These are phyloP conservation scores for Aphelidium insulamus DNA, from an alignment of 371 early-diverging fungal species.

Conservation along the genomic window DNA sequence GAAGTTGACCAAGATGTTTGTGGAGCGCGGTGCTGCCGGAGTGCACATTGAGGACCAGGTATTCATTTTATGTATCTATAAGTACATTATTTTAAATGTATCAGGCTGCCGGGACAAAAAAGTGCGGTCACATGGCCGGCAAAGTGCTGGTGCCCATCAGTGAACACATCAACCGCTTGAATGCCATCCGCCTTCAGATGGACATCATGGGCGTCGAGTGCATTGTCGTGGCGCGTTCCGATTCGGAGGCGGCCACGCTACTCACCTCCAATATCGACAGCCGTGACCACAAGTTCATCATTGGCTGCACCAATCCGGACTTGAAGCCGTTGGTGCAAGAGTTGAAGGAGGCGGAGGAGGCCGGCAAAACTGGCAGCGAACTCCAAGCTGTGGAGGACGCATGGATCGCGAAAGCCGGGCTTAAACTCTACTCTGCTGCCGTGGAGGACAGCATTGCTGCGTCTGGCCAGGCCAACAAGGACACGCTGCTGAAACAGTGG, in stretches of 20 bases:
- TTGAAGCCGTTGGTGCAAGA: slow-evolving; percentile 44
- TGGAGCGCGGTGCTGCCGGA: slow-evolving; percentile 76
- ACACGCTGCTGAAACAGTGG: slow-evolving; percentile 16
- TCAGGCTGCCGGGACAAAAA: slow-evolving; percentile 85
- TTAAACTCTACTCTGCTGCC: slow-evolving; percentile 63
- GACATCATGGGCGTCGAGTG: slow-evolving; percentile 96
- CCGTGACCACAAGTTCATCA: slow-evolving; percentile 89
- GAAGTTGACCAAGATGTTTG: slow-evolving; percentile 83
- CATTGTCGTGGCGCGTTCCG: slow-evolving; percentile 81
- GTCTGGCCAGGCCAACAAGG: slow-evolving; percentile 16
- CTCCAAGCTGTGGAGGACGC: slow-evolving; percentile 68
- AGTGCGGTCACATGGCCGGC: slow-evolving; percentile 98
- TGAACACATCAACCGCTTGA: slow-evolving; percentile 91
- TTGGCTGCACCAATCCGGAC: slow-evolving; percentile 66
- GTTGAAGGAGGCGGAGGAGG: slow-evolving; percentile 53
- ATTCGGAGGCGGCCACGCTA: slow-evolving; percentile 92
- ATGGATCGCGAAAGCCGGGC: slow-evolving; percentile 62
- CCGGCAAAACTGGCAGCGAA: slow-evolving; percentile 45
- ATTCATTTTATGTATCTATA: too few relatives aligned
- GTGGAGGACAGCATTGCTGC: slow-evolving; percentile 50
- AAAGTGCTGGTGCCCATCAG: slow-evolving; percentile 91
- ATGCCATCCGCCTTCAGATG: slow-evolving; percentile 86
- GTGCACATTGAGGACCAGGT: slow-evolving; percentile 82
- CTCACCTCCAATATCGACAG: slow-evolving; percentile 86
- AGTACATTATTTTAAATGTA: too few relatives aligned